Evolutionary conservation across 352 stramenopile genomes (phyloP).

Genomic region (Phytophthora pisi): DNA sequence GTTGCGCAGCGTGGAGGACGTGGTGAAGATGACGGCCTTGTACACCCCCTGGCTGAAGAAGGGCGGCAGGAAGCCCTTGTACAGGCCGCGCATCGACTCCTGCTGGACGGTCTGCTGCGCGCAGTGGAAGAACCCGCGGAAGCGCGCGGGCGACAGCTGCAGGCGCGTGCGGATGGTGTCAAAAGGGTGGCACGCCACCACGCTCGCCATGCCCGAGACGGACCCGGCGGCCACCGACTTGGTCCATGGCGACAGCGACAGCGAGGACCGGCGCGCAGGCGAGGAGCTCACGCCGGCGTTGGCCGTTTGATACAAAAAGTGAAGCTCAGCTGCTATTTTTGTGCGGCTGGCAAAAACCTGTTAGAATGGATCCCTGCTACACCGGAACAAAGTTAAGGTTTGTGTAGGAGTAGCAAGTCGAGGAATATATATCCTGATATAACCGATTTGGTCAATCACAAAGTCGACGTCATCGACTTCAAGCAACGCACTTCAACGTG

Average conservation of each 20-base stretch:
- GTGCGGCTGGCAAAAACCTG: conserved; percentile 6
- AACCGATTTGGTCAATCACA: not conserved
- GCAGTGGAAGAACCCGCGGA: conserved; percentile 70
- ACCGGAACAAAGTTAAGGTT: conserved; percentile 14
- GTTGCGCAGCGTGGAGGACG: conserved; percentile 58
- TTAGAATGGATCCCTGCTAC: conserved; percentile 14
- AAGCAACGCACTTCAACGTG: conserved; percentile 24
- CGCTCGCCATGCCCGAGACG: conserved; percentile 83
- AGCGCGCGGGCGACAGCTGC: conserved; percentile 71
- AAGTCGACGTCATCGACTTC: conserved; percentile 3
- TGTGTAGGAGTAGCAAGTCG: not conserved
- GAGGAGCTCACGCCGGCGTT: conserved; percentile 28
- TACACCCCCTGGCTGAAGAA: conserved; percentile 90
- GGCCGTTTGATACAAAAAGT: not conserved
- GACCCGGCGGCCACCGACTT: conserved; percentile 81
- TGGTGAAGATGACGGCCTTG: conserved; percentile 91
- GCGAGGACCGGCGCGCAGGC: conserved; percentile 3
- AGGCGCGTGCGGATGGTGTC: conserved; percentile 89
- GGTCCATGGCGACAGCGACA: conserved; percentile 51
- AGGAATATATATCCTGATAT: conserved; percentile 8
- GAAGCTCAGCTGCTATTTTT: conserved; percentile 3
- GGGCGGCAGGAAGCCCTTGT: conserved; percentile 86
- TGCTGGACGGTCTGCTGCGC: conserved; percentile 59
- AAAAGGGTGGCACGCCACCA: conserved; percentile 83
- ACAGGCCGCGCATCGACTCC: conserved; percentile 72